Evolutionary conservation across 257 asterid genomes (phyloP), one percentile per base, ranked within the genome.

Genomic region (Cordia subcordata): DNA sequence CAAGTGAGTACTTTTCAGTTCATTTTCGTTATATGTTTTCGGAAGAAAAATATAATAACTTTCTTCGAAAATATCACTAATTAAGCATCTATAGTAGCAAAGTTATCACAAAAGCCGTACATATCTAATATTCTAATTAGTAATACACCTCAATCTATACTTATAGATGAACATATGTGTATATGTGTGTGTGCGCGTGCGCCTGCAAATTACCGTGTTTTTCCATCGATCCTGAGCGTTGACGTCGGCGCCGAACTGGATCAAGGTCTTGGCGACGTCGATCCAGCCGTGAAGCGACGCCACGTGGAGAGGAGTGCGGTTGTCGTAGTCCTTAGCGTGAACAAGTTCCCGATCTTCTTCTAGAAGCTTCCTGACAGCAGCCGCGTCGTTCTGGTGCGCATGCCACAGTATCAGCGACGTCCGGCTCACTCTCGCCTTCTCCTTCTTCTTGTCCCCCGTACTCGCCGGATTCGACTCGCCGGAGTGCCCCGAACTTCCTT

Each of bases 191-290:
- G 35, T 27, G 35, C 6, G 35, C 6, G 35, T 27, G 35, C 35
- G n/a, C 8, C 13, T 4, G 53, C 8, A 22, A 51, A 62, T 53
- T 50, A 87, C 98, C 63, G 97, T 93, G 64, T 93, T 93, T 75
- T 79, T 93, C 99, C 99, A 93, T 0, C 99, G 97, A 80, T 93
- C 99, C 42, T 81, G 96, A 19, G 97, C 94, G 82, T 93, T 93
- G 80, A 93, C 92, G 46, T 93, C 94, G 37, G 99, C 97, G 15
- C 86, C 66, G 61, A 64, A 78, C 45, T 83, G 90, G 15, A 93
- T 74, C 64, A 93, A 85, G 68, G 88, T 80, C 64, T 81, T 83
- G 51, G 87, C 97, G 22, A 85, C 81, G 53, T 86, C 96, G 80
- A 80, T 77, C 99, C 94, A 93, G 13, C 97, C 99, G 79, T 86